Evolutionary conservation across 2,329 filamentous ascomycete genomes (phyloP), one percentile per base, ranked within the genome.

Genomic region (Arthrobotrys musiformis): DNA sequence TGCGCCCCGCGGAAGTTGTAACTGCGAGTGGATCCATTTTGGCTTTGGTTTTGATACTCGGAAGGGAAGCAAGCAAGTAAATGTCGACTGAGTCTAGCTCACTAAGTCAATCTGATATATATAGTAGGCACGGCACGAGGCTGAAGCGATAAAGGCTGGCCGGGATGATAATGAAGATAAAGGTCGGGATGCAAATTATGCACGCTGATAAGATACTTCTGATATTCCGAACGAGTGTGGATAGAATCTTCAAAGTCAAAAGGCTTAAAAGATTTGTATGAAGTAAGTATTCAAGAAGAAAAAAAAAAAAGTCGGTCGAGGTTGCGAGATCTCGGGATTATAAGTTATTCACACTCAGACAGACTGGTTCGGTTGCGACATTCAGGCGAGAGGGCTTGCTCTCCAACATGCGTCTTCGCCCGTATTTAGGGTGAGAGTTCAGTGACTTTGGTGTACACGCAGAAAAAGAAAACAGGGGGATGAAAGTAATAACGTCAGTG

Each of bases 11-110:
- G 63, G 79, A 81, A 61, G 79, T 81, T 76, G 76, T 80, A 67
- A 81, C 74, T 56, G 79, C 79, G 70, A 79, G 80, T 79, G 80
- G 79, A 60, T 79, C 70, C 80, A 81, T 81, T 72, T 69, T 60
- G n/a, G n/a, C n/a, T n/a, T n/a, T 54, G 66, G 26, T 70, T n/a
- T 33, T 58, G 54, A 40, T 58, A 40, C 33, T 40, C 54, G 54
- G 54, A 58, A 58, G 33, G 4, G 17, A 40, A 37, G 8, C 11
- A 40, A 37, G 8, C 11, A 33, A 48, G 44, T 61, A 35, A 30
- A 1, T 33, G 48, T 40, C 33, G 37, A 68, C 44, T 33, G 35
- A 68, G 24, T 24, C 35, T 44, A 68, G 40, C 33, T 40, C 63
- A 58, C 48, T 15, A 19, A 56, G 30, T n/a, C 62, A 26, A 42